phyloP scores from a whole-genome alignment of 108 stramenopile species.

The Cyclotella sp. region DNA sequence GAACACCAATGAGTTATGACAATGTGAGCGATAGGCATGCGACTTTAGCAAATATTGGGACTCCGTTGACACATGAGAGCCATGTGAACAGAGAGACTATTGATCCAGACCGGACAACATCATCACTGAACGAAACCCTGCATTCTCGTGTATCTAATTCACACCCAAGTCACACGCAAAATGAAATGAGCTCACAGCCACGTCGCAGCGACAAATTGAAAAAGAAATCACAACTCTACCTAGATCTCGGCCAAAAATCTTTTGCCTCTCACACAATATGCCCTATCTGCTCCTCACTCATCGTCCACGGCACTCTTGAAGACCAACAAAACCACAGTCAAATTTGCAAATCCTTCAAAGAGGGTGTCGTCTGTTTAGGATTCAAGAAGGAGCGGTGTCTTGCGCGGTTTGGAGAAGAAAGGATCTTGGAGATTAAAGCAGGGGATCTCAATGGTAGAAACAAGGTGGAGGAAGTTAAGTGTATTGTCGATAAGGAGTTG shows the following conservation, averaged over 20 bases:
- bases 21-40: not conserved
- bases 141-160: not conserved
- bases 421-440: slow-evolving; percentile 56
- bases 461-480: slow-evolving; percentile 57
- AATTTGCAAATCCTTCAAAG: slow-evolving; percentile 59
- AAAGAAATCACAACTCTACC: slow-evolving; percentile 61
- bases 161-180: not conserved
- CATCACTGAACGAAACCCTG: not conserved
- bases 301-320: slow-evolving; percentile 71
- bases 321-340: slow-evolving; percentile 62
- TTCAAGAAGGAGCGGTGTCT: slow-evolving; percentile 50
- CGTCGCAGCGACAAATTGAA: not conserved
- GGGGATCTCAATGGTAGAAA: slow-evolving; percentile 45
- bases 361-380: slow-evolving; percentile 62
- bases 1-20: not conserved
- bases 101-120: not conserved
- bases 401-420: slow-evolving; percentile 15
- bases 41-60: not conserved
- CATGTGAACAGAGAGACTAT: not conserved
- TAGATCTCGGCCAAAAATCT: slow-evolving; percentile 80
- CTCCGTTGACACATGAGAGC: not conserved
- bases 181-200: not conserved
- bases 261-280: slow-evolving; percentile 76
- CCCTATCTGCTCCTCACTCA: slow-evolving; percentile 72
- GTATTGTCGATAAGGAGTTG: slow-evolving; percentile 67